A percentile compares a stretch with the other conserved stretches of the same genome.
Conservation (phyloP, 768 basidiomycete species). For the Tylopilus sp. region DNA sequence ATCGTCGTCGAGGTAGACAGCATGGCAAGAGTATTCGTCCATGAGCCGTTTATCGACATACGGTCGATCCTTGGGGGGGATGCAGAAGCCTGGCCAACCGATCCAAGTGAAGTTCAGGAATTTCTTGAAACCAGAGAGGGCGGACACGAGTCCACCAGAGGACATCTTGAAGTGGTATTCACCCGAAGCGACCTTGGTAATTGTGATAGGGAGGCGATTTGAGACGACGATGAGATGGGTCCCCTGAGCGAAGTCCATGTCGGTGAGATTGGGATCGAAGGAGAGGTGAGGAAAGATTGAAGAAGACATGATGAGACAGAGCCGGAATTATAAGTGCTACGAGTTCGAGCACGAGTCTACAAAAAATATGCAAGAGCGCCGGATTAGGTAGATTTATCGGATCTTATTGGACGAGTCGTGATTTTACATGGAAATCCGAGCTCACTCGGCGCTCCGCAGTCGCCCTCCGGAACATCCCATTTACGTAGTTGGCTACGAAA, state of each 20-base stretch:
- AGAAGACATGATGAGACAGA: slow-evolving; percentile 18
- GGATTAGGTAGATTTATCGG: slow-evolving; percentile 33
- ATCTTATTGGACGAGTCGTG: slow-evolving; percentile 13
- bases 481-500: background rate
- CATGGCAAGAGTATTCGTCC: slow-evolving; percentile 96
- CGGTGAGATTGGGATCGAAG: slow-evolving; percentile 26
- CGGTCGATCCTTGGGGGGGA: slow-evolving; percentile 88
- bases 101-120: slow-evolving; percentile 98
- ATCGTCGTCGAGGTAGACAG: slow-evolving; percentile 97
- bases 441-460: slow-evolving; percentile 6
- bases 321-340: slow-evolving; percentile 28
- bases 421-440: background rate
- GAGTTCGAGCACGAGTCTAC: slow-evolving; percentile 10
- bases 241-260: slow-evolving; percentile 47
- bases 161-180: slow-evolving; percentile 99
- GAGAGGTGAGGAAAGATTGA: slow-evolving; percentile 25
- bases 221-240: slow-evolving; percentile 91
- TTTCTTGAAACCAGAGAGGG: slow-evolving; percentile 97
- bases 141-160: slow-evolving; percentile 95
- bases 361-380: slow-evolving; percentile 24
- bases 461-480: slow-evolving; percentile 8
- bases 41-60: slow-evolving; percentile 87
- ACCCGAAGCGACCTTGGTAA: slow-evolving; percentile 87
- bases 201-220: slow-evolving; percentile 93
- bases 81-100: slow-evolving; percentile 92